These are phyloP conservation scores for Candida corydali DNA, from an alignment of 805 yeast species.

Conservation along the genomic window DNA sequence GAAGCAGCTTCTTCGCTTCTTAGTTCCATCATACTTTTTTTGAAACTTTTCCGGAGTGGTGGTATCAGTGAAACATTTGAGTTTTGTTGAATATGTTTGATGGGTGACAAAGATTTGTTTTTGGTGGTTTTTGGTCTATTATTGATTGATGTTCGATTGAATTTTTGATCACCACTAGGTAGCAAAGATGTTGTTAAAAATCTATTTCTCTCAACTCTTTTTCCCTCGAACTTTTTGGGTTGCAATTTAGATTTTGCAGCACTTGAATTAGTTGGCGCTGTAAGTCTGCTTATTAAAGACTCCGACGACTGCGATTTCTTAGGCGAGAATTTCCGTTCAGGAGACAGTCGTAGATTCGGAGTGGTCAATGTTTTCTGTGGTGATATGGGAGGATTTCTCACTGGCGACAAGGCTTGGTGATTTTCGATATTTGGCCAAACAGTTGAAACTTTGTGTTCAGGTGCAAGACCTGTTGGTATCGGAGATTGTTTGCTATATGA, in stretches of 20 bases:
- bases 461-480: background rate
- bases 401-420: slow-evolving; percentile 7
- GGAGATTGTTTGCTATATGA: background rate
- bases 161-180: background rate
- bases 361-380: background rate
- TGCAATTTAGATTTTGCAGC: background rate
- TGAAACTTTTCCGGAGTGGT: slow-evolving; percentile 9
- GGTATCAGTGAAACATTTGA: background rate
- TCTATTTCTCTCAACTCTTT: slow-evolving; percentile 5
- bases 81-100: slow-evolving; percentile 1
- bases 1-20: slow-evolving; percentile 22
- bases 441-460: too few relatives aligned
- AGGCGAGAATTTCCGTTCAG: background rate
- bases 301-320: background rate
- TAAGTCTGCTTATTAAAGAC: background rate
- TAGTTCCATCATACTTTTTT: slow-evolving; percentile 26
- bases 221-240: background rate
- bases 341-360: background rate
- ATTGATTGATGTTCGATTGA: background rate
- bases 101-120: background rate
- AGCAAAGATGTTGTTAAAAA: slow-evolving; percentile 6
- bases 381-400: slow-evolving; percentile 1
- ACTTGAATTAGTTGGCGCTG: slow-evolving; percentile 1
- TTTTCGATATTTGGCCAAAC: slow-evolving; percentile 5
- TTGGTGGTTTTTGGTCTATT: background rate